A percentile compares a stretch with the other conserved stretches of the same genome.
These are phyloP conservation scores for Penicillium concentricum DNA, from an alignment of 2,329 filamentous ascomycete species.

Conservation along the genomic window DNA sequence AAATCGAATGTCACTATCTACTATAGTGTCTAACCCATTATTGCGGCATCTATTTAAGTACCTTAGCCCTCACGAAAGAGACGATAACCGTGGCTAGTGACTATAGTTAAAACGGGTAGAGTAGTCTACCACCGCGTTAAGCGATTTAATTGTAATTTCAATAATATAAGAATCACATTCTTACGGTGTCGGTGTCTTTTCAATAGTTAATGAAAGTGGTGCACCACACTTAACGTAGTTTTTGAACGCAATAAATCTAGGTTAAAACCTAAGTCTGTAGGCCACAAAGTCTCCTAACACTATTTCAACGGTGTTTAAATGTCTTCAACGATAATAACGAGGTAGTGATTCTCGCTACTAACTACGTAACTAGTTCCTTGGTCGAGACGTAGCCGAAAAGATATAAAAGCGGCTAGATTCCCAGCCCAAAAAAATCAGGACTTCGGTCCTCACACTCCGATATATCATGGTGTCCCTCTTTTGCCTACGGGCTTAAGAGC, in stretches of 20 bases:
- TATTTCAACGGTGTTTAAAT: neutral
- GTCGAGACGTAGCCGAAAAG: too few species aligned
- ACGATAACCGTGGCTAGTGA: neutral
- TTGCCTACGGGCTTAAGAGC: too few species aligned
- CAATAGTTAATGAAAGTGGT: slow-evolving; percentile 1
- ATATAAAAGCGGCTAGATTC: too few species aligned
- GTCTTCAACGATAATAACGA: neutral
- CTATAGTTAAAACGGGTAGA: neutral
- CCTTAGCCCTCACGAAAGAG: neutral
- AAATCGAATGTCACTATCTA: too few species aligned
- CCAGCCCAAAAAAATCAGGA: too few species aligned
- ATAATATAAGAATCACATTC: neutral
- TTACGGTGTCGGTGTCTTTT: neutral
- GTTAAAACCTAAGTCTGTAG: neutral
- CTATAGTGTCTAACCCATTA: neutral
- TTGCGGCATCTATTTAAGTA: neutral
- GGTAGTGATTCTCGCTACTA: neutral
- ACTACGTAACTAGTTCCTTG: neutral
- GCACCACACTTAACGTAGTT: neutral
- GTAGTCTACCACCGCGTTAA: neutral
- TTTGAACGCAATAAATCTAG: neutral
- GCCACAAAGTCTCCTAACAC: neutral
- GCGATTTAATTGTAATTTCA: neutral
- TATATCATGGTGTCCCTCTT: too few species aligned
- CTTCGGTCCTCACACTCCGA: too few species aligned